Conservation (phyloP, 225 moss, liverwort and hornwort genomes). For the Antitrichia curtipendula region DNA sequence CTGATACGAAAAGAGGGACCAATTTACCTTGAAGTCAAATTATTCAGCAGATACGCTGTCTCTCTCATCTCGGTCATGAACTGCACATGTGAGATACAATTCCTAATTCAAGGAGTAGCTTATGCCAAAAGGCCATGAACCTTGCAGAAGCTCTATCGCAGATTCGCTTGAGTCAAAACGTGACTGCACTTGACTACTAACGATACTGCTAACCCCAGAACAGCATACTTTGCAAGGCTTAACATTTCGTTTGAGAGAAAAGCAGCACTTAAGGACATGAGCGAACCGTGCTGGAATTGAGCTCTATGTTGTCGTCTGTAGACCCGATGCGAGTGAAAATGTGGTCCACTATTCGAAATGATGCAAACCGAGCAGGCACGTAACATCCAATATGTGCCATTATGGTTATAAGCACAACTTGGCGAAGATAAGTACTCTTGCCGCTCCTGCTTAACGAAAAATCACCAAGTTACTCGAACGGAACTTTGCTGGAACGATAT, state of each 20-base stretch:
- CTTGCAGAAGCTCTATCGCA: neutral
- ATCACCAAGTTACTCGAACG: neutral
- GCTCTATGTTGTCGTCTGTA: constrained; percentile 75
- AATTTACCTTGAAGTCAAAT: constrained; percentile 58
- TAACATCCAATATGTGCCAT: constrained; percentile 92
- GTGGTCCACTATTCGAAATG: constrained; percentile 79
- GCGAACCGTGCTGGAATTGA: constrained; percentile 80
- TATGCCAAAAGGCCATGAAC: neutral
- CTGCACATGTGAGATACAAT: constrained; percentile 22
- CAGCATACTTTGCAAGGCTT: neutral
- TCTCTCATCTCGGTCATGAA: constrained; percentile 99
- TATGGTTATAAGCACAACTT: constrained; percentile 84
- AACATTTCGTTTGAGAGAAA: neutral
- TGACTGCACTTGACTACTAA: neutral
- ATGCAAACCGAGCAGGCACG: constrained; percentile 86
- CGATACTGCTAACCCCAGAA: neutral
- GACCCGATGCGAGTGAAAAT: constrained; percentile 91
- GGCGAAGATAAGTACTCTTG: constrained; percentile 87
- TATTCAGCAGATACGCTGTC: constrained; percentile 75
- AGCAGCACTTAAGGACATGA: neutral
- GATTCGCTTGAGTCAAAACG: neutral
- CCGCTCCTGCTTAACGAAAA: constrained; percentile 61
- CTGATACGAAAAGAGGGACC: neutral
- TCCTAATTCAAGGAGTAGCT: neutral
- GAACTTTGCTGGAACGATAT: neutral